Base-by-base conservation (phyloP, 345 rosid genomes). In the Stellera chamaejasme region DNA sequence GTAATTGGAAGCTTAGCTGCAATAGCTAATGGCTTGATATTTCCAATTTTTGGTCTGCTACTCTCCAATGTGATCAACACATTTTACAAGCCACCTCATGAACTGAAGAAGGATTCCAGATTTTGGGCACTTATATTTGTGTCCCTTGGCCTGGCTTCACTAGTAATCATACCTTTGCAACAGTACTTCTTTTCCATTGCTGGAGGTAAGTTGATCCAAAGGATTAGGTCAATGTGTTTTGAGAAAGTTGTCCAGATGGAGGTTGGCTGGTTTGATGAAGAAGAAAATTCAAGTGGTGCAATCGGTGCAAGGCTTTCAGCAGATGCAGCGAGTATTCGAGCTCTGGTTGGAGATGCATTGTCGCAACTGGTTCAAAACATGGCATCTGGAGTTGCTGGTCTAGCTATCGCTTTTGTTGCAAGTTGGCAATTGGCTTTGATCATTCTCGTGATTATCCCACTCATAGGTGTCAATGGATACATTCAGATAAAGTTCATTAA, bases 181-280 rank as follows among this genome's bases (percentile, higher is more conserved):
- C 70, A 61, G 3, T 90, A 84, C 64, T 47, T 82, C 12, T 90
- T 90, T 63, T 45, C 84, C 0, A 64, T 90, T 13, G 90, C 97
- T 6, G 88, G 96, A 13, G 65, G 81, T 27, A 82, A 70, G 50
- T 65, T 87, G 60, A 77, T 90, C 55, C 75, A 69, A 43, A 47
- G 96, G 43, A 77, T 87, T 1, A 62, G 89, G 44, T 56, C 80
- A 11, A 70, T 81, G 75, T 81, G 88, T 60, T 90, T 87, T n/a
- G 78, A 84, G 79, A 82, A 78, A 66, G 77, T 78, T 10, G 80
- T 88, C 52, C 72, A 66, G 57, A 85, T 83, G 95, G 96, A 91
- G 50, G 68, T 91, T 42, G 60, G 90, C 12, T 90, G 96, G 96
- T 90, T 90, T 42, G 94, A 90, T 62, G 82, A 84, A 53, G 74